Percentiles rank a stretch among this genome's conserved stretches.
phyloP scores from a whole-genome alignment of 352 stramenopile species.

The Aphanomyces invadans region DNA sequence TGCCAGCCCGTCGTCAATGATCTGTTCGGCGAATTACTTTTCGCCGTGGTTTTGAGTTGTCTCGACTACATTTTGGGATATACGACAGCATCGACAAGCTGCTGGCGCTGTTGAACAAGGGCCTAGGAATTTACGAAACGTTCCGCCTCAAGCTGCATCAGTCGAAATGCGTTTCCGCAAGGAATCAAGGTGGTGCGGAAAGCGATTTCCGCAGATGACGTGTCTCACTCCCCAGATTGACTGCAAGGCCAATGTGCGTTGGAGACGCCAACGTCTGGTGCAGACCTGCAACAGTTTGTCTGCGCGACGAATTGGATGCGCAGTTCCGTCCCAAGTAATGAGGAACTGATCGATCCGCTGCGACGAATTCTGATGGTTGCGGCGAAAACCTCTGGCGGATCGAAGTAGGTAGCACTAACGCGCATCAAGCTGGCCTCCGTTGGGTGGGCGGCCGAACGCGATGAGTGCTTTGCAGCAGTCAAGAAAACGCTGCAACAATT shows the following conservation, averaged over 20 bases:
- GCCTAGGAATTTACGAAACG: slow-evolving; percentile 3
- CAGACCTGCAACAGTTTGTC: slow-evolving; percentile 32
- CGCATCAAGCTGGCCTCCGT: slow-evolving; percentile 15
- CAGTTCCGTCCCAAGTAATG: slow-evolving; percentile 28
- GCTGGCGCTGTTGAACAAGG: slow-evolving; percentile 23
- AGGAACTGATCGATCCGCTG: slow-evolving; percentile 23
- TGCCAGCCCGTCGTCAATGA: slow-evolving; percentile 27
- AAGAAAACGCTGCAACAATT: slow-evolving; percentile 25
- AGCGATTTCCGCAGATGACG: slow-evolving; percentile 15
- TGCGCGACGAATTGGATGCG: slow-evolving; percentile 35
- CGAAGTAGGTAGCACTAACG: slow-evolving; percentile 27
- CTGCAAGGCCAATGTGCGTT: slow-evolving; percentile 26
- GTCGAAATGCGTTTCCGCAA: slow-evolving; percentile 23
- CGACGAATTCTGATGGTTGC: slow-evolving; percentile 22
- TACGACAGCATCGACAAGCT: slow-evolving; percentile 10
- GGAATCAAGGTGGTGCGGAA: slow-evolving; percentile 25
- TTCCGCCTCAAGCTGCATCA: slow-evolving; percentile 25
- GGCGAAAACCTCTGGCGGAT: background rate
- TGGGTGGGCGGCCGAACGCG: slow-evolving; percentile 19
- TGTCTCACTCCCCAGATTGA: slow-evolving; percentile 17
- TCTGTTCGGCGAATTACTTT: slow-evolving; percentile 25
- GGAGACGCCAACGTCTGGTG: slow-evolving; percentile 22
- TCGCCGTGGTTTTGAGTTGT: slow-evolving; percentile 27
- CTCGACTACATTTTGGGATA: slow-evolving; percentile 29
- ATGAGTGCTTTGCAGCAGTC: slow-evolving; percentile 19